Evolutionary conservation across 2,329 filamentous ascomycete genomes (phyloP), one percentile per base, ranked within the genome.

Genomic region (Talaromyces marneffei): DNA sequence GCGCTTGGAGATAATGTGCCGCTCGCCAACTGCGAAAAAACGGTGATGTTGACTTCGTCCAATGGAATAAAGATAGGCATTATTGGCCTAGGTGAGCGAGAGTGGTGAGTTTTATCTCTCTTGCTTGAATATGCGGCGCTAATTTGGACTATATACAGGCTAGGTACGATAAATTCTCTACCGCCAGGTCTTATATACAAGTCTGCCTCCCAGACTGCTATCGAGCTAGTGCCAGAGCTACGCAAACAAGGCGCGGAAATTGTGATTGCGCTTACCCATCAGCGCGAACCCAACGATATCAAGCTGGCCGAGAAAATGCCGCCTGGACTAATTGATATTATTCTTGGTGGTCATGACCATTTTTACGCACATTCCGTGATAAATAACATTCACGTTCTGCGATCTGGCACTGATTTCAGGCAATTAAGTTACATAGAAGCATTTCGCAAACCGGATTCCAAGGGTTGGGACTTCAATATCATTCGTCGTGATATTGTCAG

Each of bases 391-490:
- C 92, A 96, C 69, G 85, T 96, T 2, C 79, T 97, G n/a, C 85
- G 92, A 1, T 95, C 90, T 0, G 92, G 92, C 0, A 91, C 87
- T 18, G 92, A 97, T 73, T 97, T 96, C 77, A 95, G 94, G 76
- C 90, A 97, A 72, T 79, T 96, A 35, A 94, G 90, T 71, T 96
- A 96, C 70, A 83, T 97, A 57, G 90, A 96, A 73, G 89, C 85
- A 1, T 84, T 90, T 67, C 81, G 85, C 23, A 85, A 82, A 65
- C 61, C 72, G 1, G 73, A 76, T 31, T 79, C 65, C 67, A 78
- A 69, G 16, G 82, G 82, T 18, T 96, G 91, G 91, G 85, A 93
- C 65, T 87, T 95, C 66, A 85, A 87, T 64, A 93, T 96, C 64
- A 81, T 82, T 65, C 83, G 91, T 25, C 82, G 89, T 33, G 91